Evolutionary conservation across 805 yeast genomes (phyloP).

Genomic region (Lipomyces sp.): DNA sequence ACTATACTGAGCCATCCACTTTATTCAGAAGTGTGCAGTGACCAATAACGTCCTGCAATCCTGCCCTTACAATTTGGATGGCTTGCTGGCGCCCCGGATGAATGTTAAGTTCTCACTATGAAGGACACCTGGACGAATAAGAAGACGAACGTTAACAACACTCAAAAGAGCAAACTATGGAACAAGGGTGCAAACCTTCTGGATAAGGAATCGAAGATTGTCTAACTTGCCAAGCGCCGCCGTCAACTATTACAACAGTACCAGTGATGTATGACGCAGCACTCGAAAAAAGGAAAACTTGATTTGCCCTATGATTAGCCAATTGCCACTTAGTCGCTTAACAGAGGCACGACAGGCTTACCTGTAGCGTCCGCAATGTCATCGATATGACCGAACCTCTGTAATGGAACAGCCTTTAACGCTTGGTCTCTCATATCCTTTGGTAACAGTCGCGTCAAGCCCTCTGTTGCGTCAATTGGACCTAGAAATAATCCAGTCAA

Average conservation of each 20-base stretch:
- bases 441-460: slow-evolving; percentile 60
- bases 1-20: no score
- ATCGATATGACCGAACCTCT: slow-evolving; percentile 53
- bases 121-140: no score
- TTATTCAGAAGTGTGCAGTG: no score
- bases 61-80: no score
- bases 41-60: no score
- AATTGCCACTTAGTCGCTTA: background rate
- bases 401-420: slow-evolving; percentile 51
- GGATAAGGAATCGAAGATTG: slow-evolving; percentile 22
- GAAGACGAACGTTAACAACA: no score
- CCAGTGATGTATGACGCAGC: slow-evolving; percentile 81
- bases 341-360: background rate
- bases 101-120: no score
- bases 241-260: slow-evolving; percentile 77
- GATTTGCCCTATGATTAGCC: no score
- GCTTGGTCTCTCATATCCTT: slow-evolving; percentile 44
- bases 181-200: slow-evolving; percentile 1
- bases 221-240: slow-evolving; percentile 58
- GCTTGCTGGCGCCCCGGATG: no score
- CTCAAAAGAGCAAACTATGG: no score
- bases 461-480: slow-evolving; percentile 82
- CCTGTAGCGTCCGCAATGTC: slow-evolving; percentile 84
- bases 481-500: background rate
- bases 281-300: slow-evolving; percentile 73